Evolutionary conservation across 257 asterid genomes (phyloP).

Genomic region (Fraxinus pennsylvanica): DNA sequence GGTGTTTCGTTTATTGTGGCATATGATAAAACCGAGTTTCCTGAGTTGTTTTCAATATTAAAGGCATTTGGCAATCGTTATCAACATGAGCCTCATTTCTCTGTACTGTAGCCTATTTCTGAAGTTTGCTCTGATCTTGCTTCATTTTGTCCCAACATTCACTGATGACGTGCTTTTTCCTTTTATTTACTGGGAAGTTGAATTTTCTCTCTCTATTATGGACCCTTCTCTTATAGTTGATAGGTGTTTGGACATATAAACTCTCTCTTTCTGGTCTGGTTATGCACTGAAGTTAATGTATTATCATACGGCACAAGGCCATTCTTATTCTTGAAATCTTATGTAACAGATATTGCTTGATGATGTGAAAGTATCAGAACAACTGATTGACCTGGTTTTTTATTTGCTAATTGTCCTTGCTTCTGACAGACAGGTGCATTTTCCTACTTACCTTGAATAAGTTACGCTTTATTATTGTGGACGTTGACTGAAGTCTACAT

Average conservation of each 20-base stretch:
- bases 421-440: slow-evolving; percentile 69
- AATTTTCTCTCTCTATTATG: not conserved
- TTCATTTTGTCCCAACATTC: not conserved
- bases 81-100: slow-evolving; percentile 8
- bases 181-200: slow-evolving; percentile 9
- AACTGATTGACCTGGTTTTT: slow-evolving; percentile 78
- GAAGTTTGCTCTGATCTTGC: not conserved
- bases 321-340: slow-evolving; percentile 26
- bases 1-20: slow-evolving; percentile 17
- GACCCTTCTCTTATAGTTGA: not conserved
- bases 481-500: slow-evolving; percentile 23
- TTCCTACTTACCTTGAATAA: slow-evolving; percentile 24
- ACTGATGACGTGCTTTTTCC: too few species aligned
- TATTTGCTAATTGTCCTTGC: slow-evolving; percentile 72
- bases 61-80: slow-evolving; percentile 2
- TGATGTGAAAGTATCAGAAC: slow-evolving; percentile 82
- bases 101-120: not conserved
- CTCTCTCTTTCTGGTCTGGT: slow-evolving; percentile 21
- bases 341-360: slow-evolving; percentile 77
- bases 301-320: slow-evolving; percentile 14
- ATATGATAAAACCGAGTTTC: slow-evolving; percentile 3
- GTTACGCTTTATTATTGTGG: not conserved
- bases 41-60: not conserved
- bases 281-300: slow-evolving; percentile 11
- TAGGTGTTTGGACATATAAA: slow-evolving; percentile 11